Base-by-base conservation (phyloP, 805 yeast species). In the Lipomyces oligophaga region DNA sequence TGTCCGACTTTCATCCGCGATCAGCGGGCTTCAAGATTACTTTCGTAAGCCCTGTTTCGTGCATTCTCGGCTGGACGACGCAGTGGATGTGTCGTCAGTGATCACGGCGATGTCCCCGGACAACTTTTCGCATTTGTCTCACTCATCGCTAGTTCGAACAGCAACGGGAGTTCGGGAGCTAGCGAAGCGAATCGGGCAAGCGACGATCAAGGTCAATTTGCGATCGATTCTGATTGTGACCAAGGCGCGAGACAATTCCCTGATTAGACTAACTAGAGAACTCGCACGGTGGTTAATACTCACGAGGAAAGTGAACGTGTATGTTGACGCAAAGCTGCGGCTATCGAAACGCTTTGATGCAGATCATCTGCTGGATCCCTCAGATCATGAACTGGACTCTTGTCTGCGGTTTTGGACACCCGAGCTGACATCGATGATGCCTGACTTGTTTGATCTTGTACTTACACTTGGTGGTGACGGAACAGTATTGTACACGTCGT, bases 401-500 rank as follows among this genome's bases (percentile, higher is more conserved):
- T 64, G 72, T 35, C 65, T 85, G 35, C 75, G 73, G 58, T 84
- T 75, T 64, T 89, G 97, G 96, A 75, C 76, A 41, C 75, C 79
- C 40, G 73, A 73, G 16, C 69, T 81, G 44, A 75, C 85, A 10
- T 34, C 59, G 63, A 43, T 40, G 19, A 42, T 54, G 47, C 50
- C 58, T 13, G 49, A 56, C 19, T 34, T 47, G 37, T 77, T 80
- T 54, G 97, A 90, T 63, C 69, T 89, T 49, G 81, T 87, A 2
- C 78, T 90, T 35, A 86, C 97, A 0, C 71, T 93, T 6, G 98
- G 98, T 20, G 98, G 98, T 15, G 98, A 93, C 62, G 97, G 98
- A 6, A 93, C 98, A 0, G 96, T 90, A 38, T 69, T 90, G 7
- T 83, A 83, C 60, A 90, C 90, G 0, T 87, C 95, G 1, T 82